phyloP scores from a whole-genome alignment of 306 rosid species.

The Glycine latifolia region DNA sequence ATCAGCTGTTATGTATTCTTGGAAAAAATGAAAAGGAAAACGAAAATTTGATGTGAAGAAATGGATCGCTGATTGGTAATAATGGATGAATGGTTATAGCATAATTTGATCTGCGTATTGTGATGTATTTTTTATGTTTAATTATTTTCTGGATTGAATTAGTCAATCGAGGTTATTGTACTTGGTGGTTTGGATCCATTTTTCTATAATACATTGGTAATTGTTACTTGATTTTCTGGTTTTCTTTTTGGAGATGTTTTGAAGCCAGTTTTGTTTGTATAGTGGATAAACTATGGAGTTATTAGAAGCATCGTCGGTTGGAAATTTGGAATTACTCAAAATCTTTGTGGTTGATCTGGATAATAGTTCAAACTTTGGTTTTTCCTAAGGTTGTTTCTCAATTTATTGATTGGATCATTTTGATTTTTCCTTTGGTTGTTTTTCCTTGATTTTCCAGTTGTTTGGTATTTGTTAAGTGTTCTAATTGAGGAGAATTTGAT shows the following conservation, averaged over 20 bases:
- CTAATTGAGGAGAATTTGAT: conserved; percentile 17
- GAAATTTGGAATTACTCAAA: conserved; percentile 1
- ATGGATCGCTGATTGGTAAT: conserved; percentile 23
- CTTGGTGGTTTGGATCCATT: conserved; percentile 4
- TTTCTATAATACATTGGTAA: not conserved
- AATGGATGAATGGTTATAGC: conserved; percentile 5
- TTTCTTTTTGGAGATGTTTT: not conserved
- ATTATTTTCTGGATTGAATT: not conserved
- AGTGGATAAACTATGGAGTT: conserved; percentile 14
- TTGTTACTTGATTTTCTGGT: not conserved
- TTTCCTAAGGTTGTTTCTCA: not conserved
- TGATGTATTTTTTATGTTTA: not conserved
- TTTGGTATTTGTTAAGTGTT: not conserved
- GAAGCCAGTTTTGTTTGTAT: conserved; percentile 10
- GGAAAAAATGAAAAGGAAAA: too few relatives aligned
- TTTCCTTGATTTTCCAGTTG: conserved; percentile 9
- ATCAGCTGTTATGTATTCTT: not conserved
- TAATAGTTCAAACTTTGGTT: not conserved
- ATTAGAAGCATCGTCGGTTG: conserved; percentile 5
- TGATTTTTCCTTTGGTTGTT: not conserved
- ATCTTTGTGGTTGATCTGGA: not conserved
- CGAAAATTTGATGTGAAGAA: conserved; percentile 16
- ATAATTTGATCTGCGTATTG: conserved; percentile 51
- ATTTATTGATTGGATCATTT: too few relatives aligned
- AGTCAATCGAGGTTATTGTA: not conserved